Evolutionary conservation across 2,329 filamentous ascomycete species (phyloP).

Genomic region (Botrytis tulipae): DNA sequence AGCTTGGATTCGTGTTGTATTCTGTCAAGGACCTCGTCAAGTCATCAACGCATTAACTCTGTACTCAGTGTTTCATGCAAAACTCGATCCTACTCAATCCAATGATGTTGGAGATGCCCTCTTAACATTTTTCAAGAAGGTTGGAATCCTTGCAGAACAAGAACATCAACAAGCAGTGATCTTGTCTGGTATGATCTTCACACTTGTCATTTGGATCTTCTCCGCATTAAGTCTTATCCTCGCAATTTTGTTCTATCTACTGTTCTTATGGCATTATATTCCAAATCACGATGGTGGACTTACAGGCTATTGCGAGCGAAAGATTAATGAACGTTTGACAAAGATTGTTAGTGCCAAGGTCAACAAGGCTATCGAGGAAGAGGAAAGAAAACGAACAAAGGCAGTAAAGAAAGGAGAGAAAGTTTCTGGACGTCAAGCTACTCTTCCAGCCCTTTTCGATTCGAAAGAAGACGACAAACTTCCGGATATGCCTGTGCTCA

Average conservation of each 20-base stretch:
- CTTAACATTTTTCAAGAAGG: constrained; percentile 78
- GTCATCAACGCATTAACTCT: constrained; percentile 87
- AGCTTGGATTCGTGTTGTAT: constrained; percentile 84
- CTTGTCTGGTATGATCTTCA: constrained; percentile 89
- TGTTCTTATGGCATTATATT: constrained; percentile 92
- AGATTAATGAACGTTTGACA: constrained; percentile 82
- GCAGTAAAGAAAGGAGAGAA: constrained; percentile 56
- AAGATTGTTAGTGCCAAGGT: constrained; percentile 84
- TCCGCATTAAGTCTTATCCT: constrained; percentile 72
- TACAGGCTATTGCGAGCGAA: constrained; percentile 82
- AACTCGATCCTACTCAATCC: constrained; percentile 60
- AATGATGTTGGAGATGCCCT: constrained; percentile 61
- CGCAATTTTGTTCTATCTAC: constrained; percentile 74
- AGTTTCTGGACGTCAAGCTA: constrained; percentile 56
- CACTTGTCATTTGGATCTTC: constrained; percentile 83
- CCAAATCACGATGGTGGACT: constrained; percentile 77
- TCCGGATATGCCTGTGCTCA: constrained; percentile 57
- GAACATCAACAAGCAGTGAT: constrained; percentile 80
- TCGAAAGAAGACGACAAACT: constrained; percentile 55
- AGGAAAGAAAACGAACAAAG: constrained; percentile 57
- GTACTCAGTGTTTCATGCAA: constrained; percentile 75
- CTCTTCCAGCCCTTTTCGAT: constrained; percentile 61
- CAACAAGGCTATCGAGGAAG: constrained; percentile 81
- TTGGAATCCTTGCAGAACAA: constrained; percentile 67
- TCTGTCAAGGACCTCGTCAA: constrained; percentile 90